Evolutionary conservation across 495 filamentous ascomycete genomes (phyloP), one percentile per base, ranked within the genome.

Genomic region (Penicillium silybi): DNA sequence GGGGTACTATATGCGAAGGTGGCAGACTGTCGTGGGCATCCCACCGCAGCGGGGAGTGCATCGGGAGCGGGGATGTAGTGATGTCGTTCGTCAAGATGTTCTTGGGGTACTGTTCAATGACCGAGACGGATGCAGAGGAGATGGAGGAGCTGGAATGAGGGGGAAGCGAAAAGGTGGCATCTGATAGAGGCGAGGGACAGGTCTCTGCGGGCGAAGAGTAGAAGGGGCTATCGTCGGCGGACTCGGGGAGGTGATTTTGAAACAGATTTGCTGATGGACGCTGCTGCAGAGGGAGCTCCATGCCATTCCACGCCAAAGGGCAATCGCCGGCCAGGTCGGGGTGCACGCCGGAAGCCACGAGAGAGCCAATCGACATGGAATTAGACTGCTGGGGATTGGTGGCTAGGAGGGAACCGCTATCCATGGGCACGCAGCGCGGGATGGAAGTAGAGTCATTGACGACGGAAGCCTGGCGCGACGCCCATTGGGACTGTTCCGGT

Each of bases 311-410:
- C 52, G 70, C 57, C 46, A 73, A 19, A n/a, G 65, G 58, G 54
- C 63, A 65, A 50, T 71, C 67, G 41, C 55, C 59, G 34, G 66
- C 46, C n/a, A 76, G 60, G 11, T 75, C 72, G 1, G 68, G 67
- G 41, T 74, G 71, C 27, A 79, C 69, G 9, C 63, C 68, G 2
- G 68, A 67, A 17, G 67, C 73, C 34, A 78, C 70, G 17, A 77
- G 51, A 7, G 75, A 68, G 26, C 64, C 71, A 18, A 76, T 70
- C n/a, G 72, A 75, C 68, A 78, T 75, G 29, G 76, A 61, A 35
- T 62, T 68, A 4, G 64, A 46, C 44, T 67, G 61, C 43, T 65
- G 61, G 41, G 69, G 56, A 44, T 55, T 58, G 52, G 61, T 49
- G 38, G 64, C 41, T 41, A 74, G 44, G 35, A 67, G 59, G 40